Percentiles rank a stretch among this genome's conserved stretches.
Evolutionary conservation across 2,329 filamentous ascomycete species (phyloP).

Genomic region (Kalmusia sp.): DNA sequence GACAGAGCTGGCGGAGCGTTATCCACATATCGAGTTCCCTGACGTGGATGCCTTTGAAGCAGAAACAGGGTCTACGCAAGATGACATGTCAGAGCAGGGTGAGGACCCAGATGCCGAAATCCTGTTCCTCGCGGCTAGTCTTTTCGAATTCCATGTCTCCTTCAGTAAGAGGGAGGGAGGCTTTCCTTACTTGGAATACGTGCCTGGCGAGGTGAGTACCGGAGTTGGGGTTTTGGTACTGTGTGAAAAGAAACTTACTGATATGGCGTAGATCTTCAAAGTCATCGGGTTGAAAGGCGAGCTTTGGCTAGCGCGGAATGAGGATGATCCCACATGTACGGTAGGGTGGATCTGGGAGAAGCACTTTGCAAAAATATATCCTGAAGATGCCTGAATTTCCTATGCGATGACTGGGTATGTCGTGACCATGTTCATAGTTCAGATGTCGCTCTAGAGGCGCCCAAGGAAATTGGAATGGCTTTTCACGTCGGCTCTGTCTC

Average conservation of each 20-base stretch:
- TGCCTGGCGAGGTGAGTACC: slow-evolving; percentile 75
- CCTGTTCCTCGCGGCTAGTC: background rate
- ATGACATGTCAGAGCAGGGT: background rate
- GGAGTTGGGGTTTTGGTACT: too few species aligned
- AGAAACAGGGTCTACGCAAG: background rate
- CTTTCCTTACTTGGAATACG: slow-evolving; percentile 72
- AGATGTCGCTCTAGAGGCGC: too few species aligned
- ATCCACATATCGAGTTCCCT: background rate
- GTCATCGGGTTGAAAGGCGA: slow-evolving; percentile 93
- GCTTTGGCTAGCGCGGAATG: slow-evolving; percentile 93
- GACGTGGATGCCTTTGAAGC: background rate
- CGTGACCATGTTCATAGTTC: too few species aligned
- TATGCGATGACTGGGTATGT: too few species aligned
- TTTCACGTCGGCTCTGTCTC: too few species aligned
- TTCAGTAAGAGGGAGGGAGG: background rate
- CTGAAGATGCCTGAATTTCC: too few species aligned
- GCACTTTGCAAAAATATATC: slow-evolving; percentile 68
- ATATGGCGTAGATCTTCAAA: slow-evolving; percentile 39
- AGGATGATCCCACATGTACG: slow-evolving; percentile 78
- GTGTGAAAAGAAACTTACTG: background rate
- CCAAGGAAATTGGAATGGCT: too few species aligned
- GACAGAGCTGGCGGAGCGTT: background rate
- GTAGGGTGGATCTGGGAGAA: slow-evolving; percentile 99
- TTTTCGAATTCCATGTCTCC: background rate
- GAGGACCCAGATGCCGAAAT: too few species aligned